Evolutionary conservation across 1,139 yeast species (phyloP), one percentile per base, ranked within the genome.

Genomic region (Hemisphaericaspora xylanilytica): DNA sequence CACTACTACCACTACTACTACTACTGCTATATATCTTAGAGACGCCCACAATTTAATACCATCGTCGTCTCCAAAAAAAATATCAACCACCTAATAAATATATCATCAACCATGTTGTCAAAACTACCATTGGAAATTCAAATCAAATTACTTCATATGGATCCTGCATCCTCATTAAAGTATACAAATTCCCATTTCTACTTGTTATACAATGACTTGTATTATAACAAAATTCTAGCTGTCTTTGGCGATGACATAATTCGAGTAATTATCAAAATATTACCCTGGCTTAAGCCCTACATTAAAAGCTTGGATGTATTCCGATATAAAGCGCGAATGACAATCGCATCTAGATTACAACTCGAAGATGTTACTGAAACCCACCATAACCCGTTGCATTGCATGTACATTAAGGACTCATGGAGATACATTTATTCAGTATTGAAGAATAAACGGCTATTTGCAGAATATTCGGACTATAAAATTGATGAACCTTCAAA

Each of bases 361-460:
- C 46, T 67, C 35, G 43, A 33, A n/a, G 58, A 55, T 31, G 29
- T 30, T 31, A 41, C 33, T n/a, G 46, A 46, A 15, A n/a, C 28
- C 6, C 37, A 32, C 11, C 25, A 42, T 20, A 43, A 39, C 18
- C 59, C 58, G 5, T 50, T 61, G 12, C 48, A 58, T 40, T 55
- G 61, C 28, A 50, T 53, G 29, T 70, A 50, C 44, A 47, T 78
- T 27, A 61, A 60, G 40, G 81, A 80, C 59, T 72, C 83, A 1
- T 79, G 85, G 84, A 67, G 63, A 45, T 64, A 78, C 33, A 63
- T 78, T 1, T 75, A 74, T 45, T 67, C 78, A 0, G 58, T 80
- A 3, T 59, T 76, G 40, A 67, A 65, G 46, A 78, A 76, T 50
- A 69, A 75, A 38, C 53, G 84, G 26, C 49, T 79, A 18, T 79